Percentiles rank a stretch among this genome's conserved stretches.
These are phyloP conservation scores for Isatis tinctoria DNA, from an alignment of 345 rosid genomes.

Conservation along the genomic window DNA sequence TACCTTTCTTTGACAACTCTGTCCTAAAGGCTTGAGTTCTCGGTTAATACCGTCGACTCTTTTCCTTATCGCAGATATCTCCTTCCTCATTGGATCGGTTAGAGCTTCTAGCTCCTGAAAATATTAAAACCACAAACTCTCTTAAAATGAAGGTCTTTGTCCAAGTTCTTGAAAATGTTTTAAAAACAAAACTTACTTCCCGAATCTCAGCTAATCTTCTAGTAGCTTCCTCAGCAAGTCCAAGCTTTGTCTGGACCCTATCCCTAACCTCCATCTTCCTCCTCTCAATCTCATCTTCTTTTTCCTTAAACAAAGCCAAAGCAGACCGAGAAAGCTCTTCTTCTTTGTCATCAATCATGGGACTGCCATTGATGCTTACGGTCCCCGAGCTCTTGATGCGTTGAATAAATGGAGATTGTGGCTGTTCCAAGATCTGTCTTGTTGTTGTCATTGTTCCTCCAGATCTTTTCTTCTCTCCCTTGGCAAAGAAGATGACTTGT, in stretches of 20 bases:
- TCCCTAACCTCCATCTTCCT: conserved; percentile 71
- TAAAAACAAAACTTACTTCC: conserved; percentile 47
- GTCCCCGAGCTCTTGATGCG: conserved; percentile 47
- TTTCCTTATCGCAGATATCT: conserved; percentile 53
- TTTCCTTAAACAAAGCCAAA: conserved; percentile 59
- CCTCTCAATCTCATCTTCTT: conserved; percentile 94
- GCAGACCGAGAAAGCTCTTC: conserved; percentile 78
- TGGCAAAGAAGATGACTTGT: conserved; percentile 16
- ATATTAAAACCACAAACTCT: not conserved
- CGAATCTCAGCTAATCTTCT: conserved; percentile 76
- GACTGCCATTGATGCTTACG: conserved; percentile 39
- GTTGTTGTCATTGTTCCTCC: conserved; percentile 44
- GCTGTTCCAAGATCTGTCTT: conserved; percentile 43
- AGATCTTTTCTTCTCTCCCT: not conserved
- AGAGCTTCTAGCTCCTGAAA: conserved; percentile 71
- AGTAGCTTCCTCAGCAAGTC: conserved; percentile 69
- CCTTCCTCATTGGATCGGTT: conserved; percentile 69
- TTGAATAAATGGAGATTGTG: conserved; percentile 46
- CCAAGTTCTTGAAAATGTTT: conserved; percentile 17
- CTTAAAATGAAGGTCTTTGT: not conserved
- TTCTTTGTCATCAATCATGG: conserved; percentile 50
- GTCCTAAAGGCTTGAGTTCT: conserved; percentile 65
- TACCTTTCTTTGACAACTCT: conserved; percentile 77
- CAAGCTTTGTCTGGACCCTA: conserved; percentile 64
- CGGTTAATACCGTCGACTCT: conserved; percentile 57